A percentile compares a stretch with the other conserved stretches of the same genome.
These are phyloP conservation scores for Nakaseomyces nivariensis DNA, from an alignment of 1,139 yeast genomes.

Conservation along the genomic window DNA sequence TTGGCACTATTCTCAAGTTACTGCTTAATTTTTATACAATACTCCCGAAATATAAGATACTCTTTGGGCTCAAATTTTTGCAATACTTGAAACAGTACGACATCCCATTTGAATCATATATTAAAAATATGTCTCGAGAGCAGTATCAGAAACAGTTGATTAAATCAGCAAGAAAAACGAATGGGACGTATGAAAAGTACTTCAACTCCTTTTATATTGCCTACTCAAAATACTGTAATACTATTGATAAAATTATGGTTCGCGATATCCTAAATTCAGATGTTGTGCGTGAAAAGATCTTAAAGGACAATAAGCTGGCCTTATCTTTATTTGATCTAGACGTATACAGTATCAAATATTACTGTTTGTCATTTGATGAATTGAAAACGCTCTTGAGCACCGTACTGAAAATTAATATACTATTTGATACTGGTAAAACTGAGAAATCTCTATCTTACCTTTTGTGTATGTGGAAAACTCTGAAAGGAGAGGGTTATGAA, in stretches of 20 bases:
- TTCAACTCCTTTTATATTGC: constrained; percentile 12
- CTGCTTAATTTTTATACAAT: constrained; percentile 22
- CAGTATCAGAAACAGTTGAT: constrained; percentile 17
- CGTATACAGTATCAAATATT: background rate
- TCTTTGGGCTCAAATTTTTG: constrained; percentile 26
- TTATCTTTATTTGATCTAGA: background rate
- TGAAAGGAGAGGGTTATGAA: constrained; percentile 6
- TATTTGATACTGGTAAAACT: background rate
- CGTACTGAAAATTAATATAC: background rate
- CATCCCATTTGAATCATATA: constrained; percentile 15
- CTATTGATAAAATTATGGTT: constrained; percentile 13
- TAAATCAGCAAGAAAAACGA: background rate
- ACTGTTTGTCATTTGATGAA: background rate
- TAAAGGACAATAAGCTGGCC: constrained; percentile 1
- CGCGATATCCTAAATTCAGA: constrained; percentile 7
- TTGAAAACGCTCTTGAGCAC: background rate
- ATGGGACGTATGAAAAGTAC: background rate
- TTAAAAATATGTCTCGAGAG: constrained; percentile 17
- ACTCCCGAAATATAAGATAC: constrained; percentile 15
- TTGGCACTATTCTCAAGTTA: constrained; percentile 19
- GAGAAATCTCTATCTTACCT: background rate
- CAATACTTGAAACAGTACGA: constrained; percentile 23
- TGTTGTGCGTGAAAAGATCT: background rate
- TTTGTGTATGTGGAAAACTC: constrained; percentile 6
- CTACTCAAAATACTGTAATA: constrained; percentile 11